phyloP scores from a whole-genome alignment of 441 rosid species.

The Erodium chrysanthum region DNA sequence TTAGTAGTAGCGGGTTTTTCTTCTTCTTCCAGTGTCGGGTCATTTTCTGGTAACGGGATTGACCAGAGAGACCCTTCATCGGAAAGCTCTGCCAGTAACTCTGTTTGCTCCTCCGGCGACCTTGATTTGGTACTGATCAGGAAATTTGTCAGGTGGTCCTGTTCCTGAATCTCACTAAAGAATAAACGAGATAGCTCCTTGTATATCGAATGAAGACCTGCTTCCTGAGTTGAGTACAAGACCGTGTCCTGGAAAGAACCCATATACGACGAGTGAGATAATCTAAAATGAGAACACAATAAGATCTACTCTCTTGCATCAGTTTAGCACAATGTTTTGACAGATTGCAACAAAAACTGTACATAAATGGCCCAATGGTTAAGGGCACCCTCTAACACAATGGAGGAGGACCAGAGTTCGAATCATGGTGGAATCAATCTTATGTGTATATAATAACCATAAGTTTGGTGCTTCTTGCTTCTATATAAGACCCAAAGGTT shows the following conservation, averaged over 20 bases:
- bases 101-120: slow-evolving; percentile 55
- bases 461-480: too few relatives aligned
- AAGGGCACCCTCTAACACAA: too few relatives aligned
- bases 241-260: slow-evolving; percentile 49
- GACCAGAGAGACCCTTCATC: slow-evolving; percentile 60
- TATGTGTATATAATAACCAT: too few relatives aligned
- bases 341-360: background rate
- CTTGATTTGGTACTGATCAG: slow-evolving; percentile 77
- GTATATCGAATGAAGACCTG: slow-evolving; percentile 64
- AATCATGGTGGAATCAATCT: too few relatives aligned
- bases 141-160: slow-evolving; percentile 79
- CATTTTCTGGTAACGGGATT: slow-evolving; percentile 27
- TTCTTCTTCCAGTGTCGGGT: slow-evolving; percentile 14
- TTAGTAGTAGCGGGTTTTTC: slow-evolving; percentile 16
- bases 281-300: background rate
- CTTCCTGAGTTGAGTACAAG: slow-evolving; percentile 45
- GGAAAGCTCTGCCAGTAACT: slow-evolving; percentile 62
- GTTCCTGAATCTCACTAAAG: slow-evolving; percentile 56
- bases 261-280: slow-evolving; percentile 10
- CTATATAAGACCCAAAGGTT: too few relatives aligned
- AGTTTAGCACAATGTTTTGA: too few relatives aligned
- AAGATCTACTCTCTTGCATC: too few relatives aligned
- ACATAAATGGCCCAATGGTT: too few relatives aligned
- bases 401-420: too few relatives aligned
- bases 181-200: slow-evolving; percentile 78